phyloP scores from a whole-genome alignment of 352 stramenopile genomes.

The Phytophthora fragariaefolia region DNA sequence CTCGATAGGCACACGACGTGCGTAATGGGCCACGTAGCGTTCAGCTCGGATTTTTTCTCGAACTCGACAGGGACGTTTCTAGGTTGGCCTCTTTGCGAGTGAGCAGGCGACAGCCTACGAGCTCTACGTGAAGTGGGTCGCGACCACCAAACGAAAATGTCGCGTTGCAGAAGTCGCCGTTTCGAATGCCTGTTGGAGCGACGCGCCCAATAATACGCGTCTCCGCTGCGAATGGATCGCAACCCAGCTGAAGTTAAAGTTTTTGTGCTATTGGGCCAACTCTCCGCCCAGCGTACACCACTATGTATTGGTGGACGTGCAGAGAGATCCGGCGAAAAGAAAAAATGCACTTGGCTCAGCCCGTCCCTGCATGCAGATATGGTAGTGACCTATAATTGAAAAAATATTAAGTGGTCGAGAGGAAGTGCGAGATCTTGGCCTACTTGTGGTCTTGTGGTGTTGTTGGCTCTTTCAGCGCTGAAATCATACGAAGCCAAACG shows the following conservation, averaged over 20 bases:
- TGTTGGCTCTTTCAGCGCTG: too few species aligned
- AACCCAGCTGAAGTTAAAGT: slow-evolving; percentile 13
- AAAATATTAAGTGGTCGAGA: too few species aligned
- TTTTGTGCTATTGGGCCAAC: slow-evolving; percentile 7
- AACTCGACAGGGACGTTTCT: slow-evolving; percentile 5
- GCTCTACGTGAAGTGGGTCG: neutral
- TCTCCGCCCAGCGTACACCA: slow-evolving; percentile 15
- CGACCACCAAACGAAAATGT: slow-evolving; percentile 23
- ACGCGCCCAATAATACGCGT: slow-evolving; percentile 4
- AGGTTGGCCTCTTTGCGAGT: too few species aligned
- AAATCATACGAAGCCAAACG: too few species aligned
- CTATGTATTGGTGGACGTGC: slow-evolving; percentile 4
- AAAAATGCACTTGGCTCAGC: slow-evolving; percentile 9
- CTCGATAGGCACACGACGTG: slow-evolving; percentile 12
- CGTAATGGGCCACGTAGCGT: slow-evolving; percentile 42
- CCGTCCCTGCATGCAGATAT: too few species aligned
- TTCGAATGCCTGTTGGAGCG: slow-evolving; percentile 11
- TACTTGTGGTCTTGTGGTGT: too few species aligned
- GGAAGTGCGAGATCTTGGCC: too few species aligned
- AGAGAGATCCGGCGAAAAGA: slow-evolving; percentile 16
- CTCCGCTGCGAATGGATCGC: slow-evolving; percentile 19
- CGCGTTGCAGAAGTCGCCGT: slow-evolving; percentile 22
- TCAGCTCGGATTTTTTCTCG: slow-evolving; percentile 18
- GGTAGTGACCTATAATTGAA: too few species aligned
- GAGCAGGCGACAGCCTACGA: neutral